These are phyloP conservation scores for Saccharum officinarum DNA, from an alignment of 176 grass and related monocot species.

Conservation along the genomic window DNA sequence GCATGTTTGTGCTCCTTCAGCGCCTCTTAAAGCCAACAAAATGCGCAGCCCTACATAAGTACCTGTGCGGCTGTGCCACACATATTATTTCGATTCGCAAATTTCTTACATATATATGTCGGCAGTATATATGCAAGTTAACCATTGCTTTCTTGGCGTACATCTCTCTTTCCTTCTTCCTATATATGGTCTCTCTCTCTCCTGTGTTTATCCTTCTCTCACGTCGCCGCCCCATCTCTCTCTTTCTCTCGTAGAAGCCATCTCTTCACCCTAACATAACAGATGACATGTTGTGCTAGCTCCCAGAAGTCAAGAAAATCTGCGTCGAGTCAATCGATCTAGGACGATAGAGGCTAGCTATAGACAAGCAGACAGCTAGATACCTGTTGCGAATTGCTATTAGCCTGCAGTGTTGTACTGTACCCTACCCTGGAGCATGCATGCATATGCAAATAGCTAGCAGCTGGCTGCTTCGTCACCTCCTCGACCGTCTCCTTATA, in stretches of 20 bases:
- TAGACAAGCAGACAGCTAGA: not conserved
- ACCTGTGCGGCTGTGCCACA: no score
- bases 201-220: no score
- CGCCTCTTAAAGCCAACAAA: no score
- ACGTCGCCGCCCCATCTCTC: not conserved
- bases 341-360: not conserved
- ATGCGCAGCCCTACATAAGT: no score
- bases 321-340: not conserved
- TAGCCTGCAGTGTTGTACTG: not conserved
- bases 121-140: no score
- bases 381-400: no score
- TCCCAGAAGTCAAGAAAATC: not conserved
- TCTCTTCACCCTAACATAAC: not conserved
- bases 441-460: not conserved
- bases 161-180: not conserved
- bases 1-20: no score
- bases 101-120: no score
- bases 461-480: not conserved
- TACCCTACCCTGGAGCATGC: not conserved
- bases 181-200: no score
- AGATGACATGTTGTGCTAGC: not conserved
- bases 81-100: no score
- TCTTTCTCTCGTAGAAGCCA: not conserved
- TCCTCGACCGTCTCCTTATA: not conserved
- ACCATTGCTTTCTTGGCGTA: no score